Conservation (phyloP, 2,329 filamentous ascomycete genomes). For the Neocucurbitaria cava region DNA sequence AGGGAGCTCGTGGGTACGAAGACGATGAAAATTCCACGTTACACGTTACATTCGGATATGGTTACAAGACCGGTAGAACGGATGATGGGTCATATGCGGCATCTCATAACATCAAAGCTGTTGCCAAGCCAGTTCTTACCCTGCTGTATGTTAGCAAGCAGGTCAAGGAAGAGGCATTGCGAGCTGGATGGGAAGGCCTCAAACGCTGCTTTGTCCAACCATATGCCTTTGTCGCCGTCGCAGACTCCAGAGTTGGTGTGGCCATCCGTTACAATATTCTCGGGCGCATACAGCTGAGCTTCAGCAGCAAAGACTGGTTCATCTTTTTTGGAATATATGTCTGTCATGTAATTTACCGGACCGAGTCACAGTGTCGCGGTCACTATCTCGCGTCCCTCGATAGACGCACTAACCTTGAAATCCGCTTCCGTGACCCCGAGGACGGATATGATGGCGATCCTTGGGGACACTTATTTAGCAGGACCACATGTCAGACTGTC, state of each 20-base stretch:
- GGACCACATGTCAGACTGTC: neutral
- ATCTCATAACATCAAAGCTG: too few relatives aligned
- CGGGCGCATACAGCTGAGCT: conserved; percentile 1
- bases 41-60: neutral
- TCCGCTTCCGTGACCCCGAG: neutral
- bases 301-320: conserved; percentile 4
- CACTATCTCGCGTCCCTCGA: neutral
- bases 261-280: conserved; percentile 1
- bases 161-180: conserved; percentile 1
- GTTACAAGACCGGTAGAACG: too few relatives aligned
- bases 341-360: neutral
- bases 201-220: conserved; percentile 5
- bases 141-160: neutral
- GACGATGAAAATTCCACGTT: too few relatives aligned
- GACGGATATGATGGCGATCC: neutral
- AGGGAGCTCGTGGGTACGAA: neutral
- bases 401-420: neutral
- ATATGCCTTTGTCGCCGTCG: neutral
- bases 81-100: too few relatives aligned
- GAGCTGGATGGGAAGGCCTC: conserved; percentile 2
- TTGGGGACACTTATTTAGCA: neutral
- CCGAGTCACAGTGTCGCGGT: neutral
- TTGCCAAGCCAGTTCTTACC: neutral
- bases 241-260: neutral
- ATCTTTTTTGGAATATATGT: conserved; percentile 4